Evolutionary conservation across 352 stramenopile species (phyloP), one percentile per base, ranked within the genome.

Genomic region (Globisporangium perplexum): DNA sequence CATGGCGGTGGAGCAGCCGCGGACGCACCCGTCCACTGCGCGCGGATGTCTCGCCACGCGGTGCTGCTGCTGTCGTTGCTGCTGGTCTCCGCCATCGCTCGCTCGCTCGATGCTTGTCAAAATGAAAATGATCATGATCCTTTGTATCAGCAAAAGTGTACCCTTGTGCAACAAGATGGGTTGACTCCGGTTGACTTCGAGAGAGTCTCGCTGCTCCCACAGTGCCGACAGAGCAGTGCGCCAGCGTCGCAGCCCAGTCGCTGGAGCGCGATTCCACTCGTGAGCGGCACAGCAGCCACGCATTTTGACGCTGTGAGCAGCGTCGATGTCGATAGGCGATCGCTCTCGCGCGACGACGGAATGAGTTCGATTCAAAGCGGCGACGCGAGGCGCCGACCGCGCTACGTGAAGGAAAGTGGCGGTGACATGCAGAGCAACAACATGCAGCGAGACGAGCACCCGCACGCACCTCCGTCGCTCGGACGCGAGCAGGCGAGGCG

Each of bases 11-110:
- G 7, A 42, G n/a, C 20, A 24, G 15, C n/a, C 41, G 6, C n/a
- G n/a, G n/a, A n/a, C n/a, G 14, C 17, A 63, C 57, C 43, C 38
- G 42, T 53, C 57, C 57, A 63, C 26, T 57, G 57, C 26, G 49
- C 50, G 22, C 50, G 57, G 42, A 50, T 46, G 35, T 35, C n/a
- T n/a, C 35, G 42, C 31, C 30, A n/a, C 24, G 44, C 23, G 1
- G 24, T 12, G 36, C 26, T 28, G 18, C 22, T 22, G 20, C 7
- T 45, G 22, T n/a, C n/a, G n/a, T n/a, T 30, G n/a, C 15, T 20
- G 8, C 18, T 44, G 4, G 39, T 20, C 11, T 15, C 12, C 41
- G 41, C 20, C 41, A 46, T 46, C 22, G 41, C 2, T 24, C 4
- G 7, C 26, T 20, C n/a, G n/a, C n/a, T n/a, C n/a, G n/a, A 8